Base-by-base conservation (phyloP, 176 grass and related monocot genomes). In the Carex pumila region DNA sequence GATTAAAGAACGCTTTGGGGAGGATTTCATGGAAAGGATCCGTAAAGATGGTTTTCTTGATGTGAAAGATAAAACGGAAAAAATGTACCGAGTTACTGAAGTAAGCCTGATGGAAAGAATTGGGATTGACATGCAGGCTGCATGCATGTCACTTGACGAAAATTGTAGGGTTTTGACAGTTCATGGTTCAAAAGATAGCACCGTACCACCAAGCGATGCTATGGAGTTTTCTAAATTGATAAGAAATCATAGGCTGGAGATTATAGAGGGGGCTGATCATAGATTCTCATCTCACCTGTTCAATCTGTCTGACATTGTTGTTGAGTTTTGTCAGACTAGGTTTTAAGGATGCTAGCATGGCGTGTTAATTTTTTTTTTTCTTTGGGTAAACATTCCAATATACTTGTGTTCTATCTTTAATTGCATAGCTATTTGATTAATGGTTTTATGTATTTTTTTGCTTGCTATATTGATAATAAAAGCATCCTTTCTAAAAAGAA, bases 31-130 rank as follows among this genome's bases (percentile, higher is more conserved):
- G 85, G 87, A 95, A 89, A 90, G 14, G 76, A 88, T 99, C 39
- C 79, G 77, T 61, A 69, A 81, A 71, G 53, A 90, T 80, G 90
- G 91, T 34, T 92, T 87, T 87, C 87, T 94, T 84, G 87, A 99
- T 63, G 87, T 92, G 64, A 84, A 34, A 72, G 88, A 89, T 86
- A 92, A 93, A 54, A 85, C 36, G 36, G 85, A 89, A 63, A 74
- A 18, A 78, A 83, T 85, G 39, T 95, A 94, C 83, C 18, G 69
- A 25, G 88, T 99, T 14, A 94, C 85, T 56, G 78, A 92, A 87
- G 79, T 88, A 88, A 94, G 89, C 86, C 80, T 99, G 76, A 89
- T 95, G 80, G 96, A 95, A 71, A 77, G 88, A 81, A 85, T 99
- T 52, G 87, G 84, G 55, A 94, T 85, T 83, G 87, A 95, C 86